phyloP scores from a whole-genome alignment of 768 basidiomycete genomes.

The Serendipita sp. region DNA sequence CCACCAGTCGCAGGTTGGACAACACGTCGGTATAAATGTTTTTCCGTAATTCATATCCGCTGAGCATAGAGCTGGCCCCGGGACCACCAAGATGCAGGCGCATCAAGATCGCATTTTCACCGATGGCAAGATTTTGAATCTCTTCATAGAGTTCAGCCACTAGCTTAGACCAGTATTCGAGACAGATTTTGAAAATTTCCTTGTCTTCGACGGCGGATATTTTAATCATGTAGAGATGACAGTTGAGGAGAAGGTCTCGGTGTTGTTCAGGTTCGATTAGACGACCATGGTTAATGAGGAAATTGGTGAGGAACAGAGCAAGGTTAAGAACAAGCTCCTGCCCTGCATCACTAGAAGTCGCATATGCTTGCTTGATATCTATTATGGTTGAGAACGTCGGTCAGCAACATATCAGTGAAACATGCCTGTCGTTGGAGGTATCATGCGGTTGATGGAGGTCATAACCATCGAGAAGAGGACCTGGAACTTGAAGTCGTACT shows the following conservation, averaged over 20 bases:
- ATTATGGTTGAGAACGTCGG: neutral
- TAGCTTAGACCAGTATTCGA: constrained; percentile 95
- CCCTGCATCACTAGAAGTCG: constrained; percentile 74
- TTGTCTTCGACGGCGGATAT: constrained; percentile 96
- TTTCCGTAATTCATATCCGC: constrained; percentile 70
- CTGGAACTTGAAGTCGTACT: constrained; percentile 97
- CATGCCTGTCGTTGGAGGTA: constrained; percentile 69
- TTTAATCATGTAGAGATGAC: constrained; percentile 96
- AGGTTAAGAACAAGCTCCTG: constrained; percentile 97
- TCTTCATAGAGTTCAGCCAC: constrained; percentile 96
- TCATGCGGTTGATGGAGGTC: constrained; percentile 93
- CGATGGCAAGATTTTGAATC: constrained; percentile 79
- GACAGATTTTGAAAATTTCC: constrained; percentile 97
- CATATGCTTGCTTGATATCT: constrained; percentile 82
- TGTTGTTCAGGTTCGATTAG: constrained; percentile 81
- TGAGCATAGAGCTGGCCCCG: constrained; percentile 47
- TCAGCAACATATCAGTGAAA: neutral
- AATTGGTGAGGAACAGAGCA: constrained; percentile 93
- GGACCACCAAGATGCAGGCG: constrained; percentile 67
- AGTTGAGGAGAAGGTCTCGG: constrained; percentile 86
- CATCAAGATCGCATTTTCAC: constrained; percentile 76
- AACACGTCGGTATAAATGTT: constrained; percentile 92
- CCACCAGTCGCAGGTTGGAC: constrained; percentile 82
- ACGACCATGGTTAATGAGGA: constrained; percentile 81
- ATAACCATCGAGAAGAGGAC: constrained; percentile 96